Evolutionary conservation across 2,329 filamentous ascomycete genomes (phyloP), one percentile per base, ranked within the genome.

Genomic region (Epichloe sylvatica): DNA sequence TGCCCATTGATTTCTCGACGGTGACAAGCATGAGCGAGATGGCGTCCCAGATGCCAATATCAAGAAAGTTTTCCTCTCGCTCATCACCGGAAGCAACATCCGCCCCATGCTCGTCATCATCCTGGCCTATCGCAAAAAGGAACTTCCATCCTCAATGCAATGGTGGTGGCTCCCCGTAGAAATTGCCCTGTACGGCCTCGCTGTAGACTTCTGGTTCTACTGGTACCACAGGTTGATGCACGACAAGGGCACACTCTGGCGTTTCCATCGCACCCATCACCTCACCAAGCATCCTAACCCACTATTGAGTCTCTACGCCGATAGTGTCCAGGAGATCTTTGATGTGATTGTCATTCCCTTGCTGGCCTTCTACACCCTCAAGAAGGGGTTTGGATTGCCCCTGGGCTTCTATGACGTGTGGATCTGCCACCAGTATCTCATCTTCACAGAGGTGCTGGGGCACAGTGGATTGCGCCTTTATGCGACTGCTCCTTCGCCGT

Each of bases 361-460:
- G 19, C 52, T 69, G 46, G 62, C 68, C 2, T 71, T 63, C 52
- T 57, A 58, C 39, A 65, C 59, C 1, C 49, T 71, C 36, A 65
- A 62, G 49, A 9, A 52, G n/a, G 41, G n/a, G 4, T 8, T 60
- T 35, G 67, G 68, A 0, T 45, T 71, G 4, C 68, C 67, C 0
- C 67, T 72, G 64, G 68, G 67, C 2, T 72, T 73, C 54, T 71
- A 71, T 45, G 69, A 71, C 40, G 70, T 66, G 67, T 72, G 69
- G 69, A 53, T 72, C 17, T 72, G 69, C 54, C 65, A 70, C 47
- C 60, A 68, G 47, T 72, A 70, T 46, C 59, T 72, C 33, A 59
- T 68, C 12, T 72, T 64, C 55, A 56, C 66, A 13, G 68, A 70
- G 50, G 46, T 69, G 3, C 55, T 59, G 25, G 67, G 68, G 4